phyloP scores from a whole-genome alignment of 305 asterid species.

The Solanum hybrid region DNA sequence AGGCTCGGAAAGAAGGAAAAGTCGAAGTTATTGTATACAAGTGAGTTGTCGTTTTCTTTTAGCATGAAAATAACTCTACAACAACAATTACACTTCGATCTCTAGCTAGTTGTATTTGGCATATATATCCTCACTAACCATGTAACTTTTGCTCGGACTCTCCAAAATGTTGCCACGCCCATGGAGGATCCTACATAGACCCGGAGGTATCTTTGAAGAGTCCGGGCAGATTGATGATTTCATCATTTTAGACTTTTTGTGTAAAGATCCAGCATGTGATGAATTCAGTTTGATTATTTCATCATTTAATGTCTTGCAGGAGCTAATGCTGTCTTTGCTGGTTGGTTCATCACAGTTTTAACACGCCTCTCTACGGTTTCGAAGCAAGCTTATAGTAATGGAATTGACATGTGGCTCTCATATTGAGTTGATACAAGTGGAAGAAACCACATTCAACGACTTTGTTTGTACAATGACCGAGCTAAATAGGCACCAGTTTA shows the following conservation, averaged over 20 bases:
- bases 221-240: background rate
- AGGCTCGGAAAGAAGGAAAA: slow-evolving; percentile 77
- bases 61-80: background rate
- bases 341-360: slow-evolving; percentile 55
- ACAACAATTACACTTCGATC: background rate
- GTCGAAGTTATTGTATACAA: slow-evolving; percentile 69
- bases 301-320: slow-evolving; percentile 31
- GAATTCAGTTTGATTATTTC: slow-evolving; percentile 2
- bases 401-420: slow-evolving; percentile 90
- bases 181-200: background rate
- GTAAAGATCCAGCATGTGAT: background rate
- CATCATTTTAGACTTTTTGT: background rate
- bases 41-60: slow-evolving; percentile 31
- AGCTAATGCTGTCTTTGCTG: slow-evolving; percentile 76
- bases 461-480: slow-evolving; percentile 10
- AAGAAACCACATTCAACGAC: slow-evolving; percentile 46
- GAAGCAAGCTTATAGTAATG: slow-evolving; percentile 97
- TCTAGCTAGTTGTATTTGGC: background rate
- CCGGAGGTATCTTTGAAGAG: background rate
- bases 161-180: background rate
- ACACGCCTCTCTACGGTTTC: slow-evolving; percentile 61
- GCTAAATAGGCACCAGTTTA: background rate
- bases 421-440: slow-evolving; percentile 89
- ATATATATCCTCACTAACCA: background rate
- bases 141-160: background rate